A percentile compares a stretch with the other conserved stretches of the same genome.
These are phyloP conservation scores for Magnolia kwangsiensis DNA, from an alignment of 164 flowering plant species.

Conservation along the genomic window DNA sequence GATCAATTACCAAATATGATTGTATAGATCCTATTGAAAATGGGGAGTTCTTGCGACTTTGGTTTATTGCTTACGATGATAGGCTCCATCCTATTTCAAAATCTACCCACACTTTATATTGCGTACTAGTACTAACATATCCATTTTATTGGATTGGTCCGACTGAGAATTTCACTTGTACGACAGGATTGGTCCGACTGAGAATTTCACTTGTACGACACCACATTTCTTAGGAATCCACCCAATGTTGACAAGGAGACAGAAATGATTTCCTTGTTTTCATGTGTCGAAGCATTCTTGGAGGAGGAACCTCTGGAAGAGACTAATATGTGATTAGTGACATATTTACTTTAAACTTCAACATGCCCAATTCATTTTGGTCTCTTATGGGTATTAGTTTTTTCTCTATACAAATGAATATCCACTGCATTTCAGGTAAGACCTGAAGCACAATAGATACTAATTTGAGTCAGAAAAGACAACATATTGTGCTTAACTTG, in stretches of 20 bases:
- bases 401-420: too few species aligned
- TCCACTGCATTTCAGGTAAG: too few species aligned
- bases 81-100: constrained; percentile 26
- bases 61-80: constrained; percentile 46
- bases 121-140: constrained; percentile 17
- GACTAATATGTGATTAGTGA: constrained; percentile 79
- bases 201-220: constrained; percentile 61
- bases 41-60: constrained; percentile 36
- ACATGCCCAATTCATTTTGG: too few species aligned
- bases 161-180: constrained; percentile 55
- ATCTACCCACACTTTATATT: neutral
- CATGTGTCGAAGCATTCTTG: constrained; percentile 85
- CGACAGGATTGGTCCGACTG: constrained; percentile 75
- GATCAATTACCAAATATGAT: constrained; percentile 17
- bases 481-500: neutral
- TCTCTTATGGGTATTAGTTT: too few species aligned
- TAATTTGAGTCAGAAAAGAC: too few species aligned
- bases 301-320: constrained; percentile 94
- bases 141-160: constrained; percentile 62
- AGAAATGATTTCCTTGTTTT: constrained; percentile 74
- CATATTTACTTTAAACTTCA: too few species aligned
- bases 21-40: neutral
- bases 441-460: too few species aligned
- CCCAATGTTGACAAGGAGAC: constrained; percentile 66
- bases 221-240: constrained; percentile 66